Conservation (phyloP, 2,329 filamentous ascomycete genomes). For the Penicillium sp. region DNA sequence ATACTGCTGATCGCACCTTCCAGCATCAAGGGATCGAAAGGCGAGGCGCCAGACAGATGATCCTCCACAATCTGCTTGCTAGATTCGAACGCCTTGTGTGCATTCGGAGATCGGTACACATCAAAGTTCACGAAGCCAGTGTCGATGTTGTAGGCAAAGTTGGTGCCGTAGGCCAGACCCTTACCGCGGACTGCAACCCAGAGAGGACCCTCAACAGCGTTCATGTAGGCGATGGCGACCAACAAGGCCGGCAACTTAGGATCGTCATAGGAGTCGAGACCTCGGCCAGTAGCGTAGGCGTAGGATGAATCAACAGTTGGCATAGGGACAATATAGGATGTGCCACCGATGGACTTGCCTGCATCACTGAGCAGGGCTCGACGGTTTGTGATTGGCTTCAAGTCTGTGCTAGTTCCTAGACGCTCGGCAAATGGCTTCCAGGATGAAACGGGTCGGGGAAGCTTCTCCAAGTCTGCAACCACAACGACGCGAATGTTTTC, state of each 20-base stretch:
- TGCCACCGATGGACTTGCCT: conserved; percentile 73
- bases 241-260: conserved; percentile 80
- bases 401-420: conserved; percentile 57
- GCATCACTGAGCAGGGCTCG: conserved; percentile 73
- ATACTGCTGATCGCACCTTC: conserved; percentile 91
- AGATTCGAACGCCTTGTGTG: conserved; percentile 80
- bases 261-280: conserved; percentile 75
- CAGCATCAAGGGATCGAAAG: conserved; percentile 79
- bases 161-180: conserved; percentile 87
- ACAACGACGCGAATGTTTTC: conserved; percentile 86
- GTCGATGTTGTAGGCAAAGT: conserved; percentile 77
- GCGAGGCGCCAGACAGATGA: conserved; percentile 71
- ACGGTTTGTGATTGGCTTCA: conserved; percentile 73
- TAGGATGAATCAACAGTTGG: conserved; percentile 91
- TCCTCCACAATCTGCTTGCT: conserved; percentile 74
- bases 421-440: conserved; percentile 70
- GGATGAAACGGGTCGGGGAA: conserved; percentile 74
- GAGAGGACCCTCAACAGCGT: conserved; percentile 89
- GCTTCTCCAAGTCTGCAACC: conserved; percentile 75
- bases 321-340: conserved; percentile 84
- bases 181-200: conserved; percentile 93
- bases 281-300: conserved; percentile 73
- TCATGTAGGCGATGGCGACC: conserved; percentile 88
- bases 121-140: conserved; percentile 80
- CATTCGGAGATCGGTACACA: conserved; percentile 88